Evolutionary conservation across 2,329 filamentous ascomycete species (phyloP), one percentile per base, ranked within the genome.

Genomic region (Colletotrichum euphorbiae): DNA sequence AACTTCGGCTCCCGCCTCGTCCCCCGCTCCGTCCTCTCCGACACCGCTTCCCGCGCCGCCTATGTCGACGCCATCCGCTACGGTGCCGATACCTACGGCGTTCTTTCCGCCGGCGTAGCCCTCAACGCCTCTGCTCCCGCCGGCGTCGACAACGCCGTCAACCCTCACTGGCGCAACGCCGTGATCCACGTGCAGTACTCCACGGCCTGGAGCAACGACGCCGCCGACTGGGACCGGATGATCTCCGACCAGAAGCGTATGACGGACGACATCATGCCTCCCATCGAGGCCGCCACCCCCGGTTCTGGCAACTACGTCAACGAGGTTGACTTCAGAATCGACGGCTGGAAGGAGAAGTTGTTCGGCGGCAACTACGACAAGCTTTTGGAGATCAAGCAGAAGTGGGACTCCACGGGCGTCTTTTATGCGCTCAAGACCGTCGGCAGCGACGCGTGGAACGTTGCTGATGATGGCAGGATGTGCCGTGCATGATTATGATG

Each of bases 341-440:
- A 79, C 1, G 71, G 82, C 62, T 87, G 78, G 72, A 77, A 83
- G 71, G 72, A 79, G 33, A 76, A 74, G 3, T 86, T 86, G 75
- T 87, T 80, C 71, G 85, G 84, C 1, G 69, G 43, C 2, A 84
- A 85, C 66, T 87, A 86, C 64, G 64, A 72, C 1, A 71, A 69
- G 9, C 71, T 87, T 19, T 61, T 79, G 13, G 38, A 51, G 0
- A 77, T 88, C 33, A 89, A 89, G 80, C 72, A 77, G 38, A 82
- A 80, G 72, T 87, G 82, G 71, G 87, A 87, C 71, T 77, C 81
- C 1, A 60, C 76, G 0, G 72, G 74, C 2, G 65, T 88, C 6
- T 85, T 85, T 40, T 85, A 85, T 59, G 83, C 80, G 11, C 73
- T 72, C 6, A 81, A 79, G n/a, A 82, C 78, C 4, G 85, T 88